These are phyloP conservation scores for Backusella liffmaniae DNA, from an alignment of 192 early-diverging fungal species.

Conservation along the genomic window DNA sequence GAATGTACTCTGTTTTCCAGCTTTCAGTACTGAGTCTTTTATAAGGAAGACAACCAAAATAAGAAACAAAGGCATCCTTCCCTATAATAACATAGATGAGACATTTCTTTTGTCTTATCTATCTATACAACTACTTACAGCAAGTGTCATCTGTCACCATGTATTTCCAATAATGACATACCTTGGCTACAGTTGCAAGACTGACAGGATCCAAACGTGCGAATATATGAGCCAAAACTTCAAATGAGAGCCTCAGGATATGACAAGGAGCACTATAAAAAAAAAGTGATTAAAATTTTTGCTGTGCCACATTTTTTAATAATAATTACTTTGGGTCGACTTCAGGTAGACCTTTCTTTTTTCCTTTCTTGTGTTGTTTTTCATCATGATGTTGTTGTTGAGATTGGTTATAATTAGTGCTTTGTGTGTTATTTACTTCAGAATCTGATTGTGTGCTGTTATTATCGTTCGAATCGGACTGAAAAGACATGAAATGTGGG, in stretches of 20 bases:
- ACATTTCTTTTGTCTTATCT: neutral
- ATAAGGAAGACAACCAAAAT: slow-evolving; percentile 43
- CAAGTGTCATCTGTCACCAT: slow-evolving; percentile 37
- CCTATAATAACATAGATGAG: slow-evolving; percentile 10
- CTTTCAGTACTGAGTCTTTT: slow-evolving; percentile 26
- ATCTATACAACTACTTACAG: slow-evolving; percentile 29
- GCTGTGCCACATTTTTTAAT: neutral
- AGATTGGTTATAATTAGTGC: neutral
- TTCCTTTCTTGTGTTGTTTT: neutral
- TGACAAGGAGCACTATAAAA: slow-evolving; percentile 12
- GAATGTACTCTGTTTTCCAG: slow-evolving; percentile 44
- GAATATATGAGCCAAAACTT: slow-evolving; percentile 37
- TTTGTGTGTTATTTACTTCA: neutral
- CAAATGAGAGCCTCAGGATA: slow-evolving; percentile 29
- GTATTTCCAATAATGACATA: slow-evolving; percentile 35
- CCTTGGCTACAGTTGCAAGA: slow-evolving; percentile 21
- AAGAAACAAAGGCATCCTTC: slow-evolving; percentile 41
- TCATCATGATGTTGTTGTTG: neutral
- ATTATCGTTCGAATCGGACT: slow-evolving; percentile 9
- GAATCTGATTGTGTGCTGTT: slow-evolving; percentile 1
- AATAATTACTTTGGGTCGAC: slow-evolving; percentile 3
- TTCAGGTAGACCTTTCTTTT: slow-evolving; percentile 10
- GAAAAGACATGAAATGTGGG: slow-evolving; percentile 12
- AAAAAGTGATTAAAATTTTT: neutral
- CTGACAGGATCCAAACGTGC: slow-evolving; percentile 34